Base-by-base conservation (phyloP, 768 basidiomycete species). In the Leucocoprinus sp. region DNA sequence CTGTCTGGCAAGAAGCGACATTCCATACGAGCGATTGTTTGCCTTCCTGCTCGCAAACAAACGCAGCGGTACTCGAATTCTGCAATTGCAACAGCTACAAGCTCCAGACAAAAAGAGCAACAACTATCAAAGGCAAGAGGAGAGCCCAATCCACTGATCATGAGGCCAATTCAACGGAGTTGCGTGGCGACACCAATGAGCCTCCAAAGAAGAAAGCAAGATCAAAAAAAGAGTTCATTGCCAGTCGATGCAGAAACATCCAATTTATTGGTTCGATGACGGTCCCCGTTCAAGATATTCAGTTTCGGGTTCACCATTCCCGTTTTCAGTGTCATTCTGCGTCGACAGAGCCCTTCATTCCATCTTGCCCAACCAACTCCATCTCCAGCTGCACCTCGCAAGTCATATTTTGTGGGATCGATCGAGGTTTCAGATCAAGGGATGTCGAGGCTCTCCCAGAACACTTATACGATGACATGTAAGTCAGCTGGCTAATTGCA, bases 401-500 rank as follows among this genome's bases (percentile, higher is more conserved):
- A n/a, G n/a, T n/a, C n/a, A n/a, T 23, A 14, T 35, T 55, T 17
- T 12, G 40, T 18, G 72, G 74, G 37, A 57, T 55, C 21, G 60
- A 67, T 35, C 58, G 64, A 14, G 57, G 60, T 24, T 64, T 75
- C 39, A 57, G 54, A 29, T 60, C 64, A 14, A 55, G 59, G 34
- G 82, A 85, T 56, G 67, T 83, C 5, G 72, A 74, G 38, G 67
- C 64, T 1, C 58, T 87, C 38, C 61, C 86, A n/a, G 69, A 70
- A 48, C 74, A 83, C 60, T 55, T 86, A 23, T 85, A 86, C 56
- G 77, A 83, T 55, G 77, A 84, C 55, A 59, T 59, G 84, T 85
- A 61, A 69, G 37, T 7, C 22, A 19, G 38, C 5, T 17, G 24
- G 7, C 31, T 31, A 33, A 23, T 17, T 24, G 22, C 22, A 21